Evolutionary conservation across 2,329 filamentous ascomycete species (phyloP).

Genomic region (Hypomyces perniciosus): DNA sequence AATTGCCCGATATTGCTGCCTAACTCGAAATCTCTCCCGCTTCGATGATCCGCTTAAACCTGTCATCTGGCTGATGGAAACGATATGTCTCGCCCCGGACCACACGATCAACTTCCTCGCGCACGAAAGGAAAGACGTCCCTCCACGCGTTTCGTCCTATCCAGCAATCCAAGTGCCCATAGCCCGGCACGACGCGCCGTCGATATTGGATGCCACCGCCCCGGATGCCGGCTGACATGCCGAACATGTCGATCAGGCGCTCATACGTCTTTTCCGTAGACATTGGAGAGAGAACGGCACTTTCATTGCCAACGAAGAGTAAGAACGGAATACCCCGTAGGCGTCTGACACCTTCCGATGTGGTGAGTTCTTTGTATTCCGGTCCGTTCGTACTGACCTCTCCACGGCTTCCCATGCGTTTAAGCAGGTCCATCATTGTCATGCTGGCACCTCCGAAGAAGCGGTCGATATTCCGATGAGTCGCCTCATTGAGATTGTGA

Average conservation of each 20-base stretch:
- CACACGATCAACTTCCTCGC: constrained; percentile 50
- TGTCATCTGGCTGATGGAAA: constrained; percentile 8
- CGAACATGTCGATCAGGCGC: constrained; percentile 46
- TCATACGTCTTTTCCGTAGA: constrained; percentile 50
- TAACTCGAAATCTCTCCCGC: not conserved
- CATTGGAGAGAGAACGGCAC: constrained; percentile 48
- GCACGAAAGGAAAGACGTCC: constrained; percentile 53
- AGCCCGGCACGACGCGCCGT: constrained; percentile 48
- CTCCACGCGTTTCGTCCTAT: constrained; percentile 54
- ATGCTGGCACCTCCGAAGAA: constrained; percentile 60
- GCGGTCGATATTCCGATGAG: constrained; percentile 54
- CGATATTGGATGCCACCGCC: constrained; percentile 39
- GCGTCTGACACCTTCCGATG: constrained; percentile 41
- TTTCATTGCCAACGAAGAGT: constrained; percentile 50
- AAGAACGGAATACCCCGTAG: constrained; percentile 50
- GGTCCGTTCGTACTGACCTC: constrained; percentile 48
- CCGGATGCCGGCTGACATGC: constrained; percentile 24
- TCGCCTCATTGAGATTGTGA: constrained; percentile 58
- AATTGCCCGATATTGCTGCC: constrained; percentile 18
- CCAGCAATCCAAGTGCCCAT: constrained; percentile 57
- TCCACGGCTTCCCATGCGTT: constrained; percentile 47
- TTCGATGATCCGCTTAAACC: constrained; percentile 3
- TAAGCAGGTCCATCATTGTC: constrained; percentile 49
- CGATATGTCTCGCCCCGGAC: constrained; percentile 13
- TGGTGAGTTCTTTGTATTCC: constrained; percentile 41